phyloP scores from a whole-genome alignment of 2,329 filamentous ascomycete genomes.

The Diaporthe sp. region DNA sequence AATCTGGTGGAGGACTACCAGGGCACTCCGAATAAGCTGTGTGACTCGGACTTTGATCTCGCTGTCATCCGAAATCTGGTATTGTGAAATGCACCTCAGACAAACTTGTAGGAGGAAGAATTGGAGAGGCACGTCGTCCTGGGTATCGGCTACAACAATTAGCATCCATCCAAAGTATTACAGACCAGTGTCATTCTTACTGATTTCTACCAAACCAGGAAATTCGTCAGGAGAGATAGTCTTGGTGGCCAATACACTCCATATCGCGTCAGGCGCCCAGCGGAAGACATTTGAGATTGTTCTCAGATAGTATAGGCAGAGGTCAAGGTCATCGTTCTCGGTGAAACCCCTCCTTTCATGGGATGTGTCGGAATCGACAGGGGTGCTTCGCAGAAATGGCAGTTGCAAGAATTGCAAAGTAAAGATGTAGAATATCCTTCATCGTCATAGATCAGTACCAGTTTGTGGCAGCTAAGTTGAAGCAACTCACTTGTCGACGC shows the following conservation, averaged over 20 bases:
- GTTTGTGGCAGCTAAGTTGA: background rate
- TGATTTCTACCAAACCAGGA: slow-evolving; percentile 59
- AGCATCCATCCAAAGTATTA: slow-evolving; percentile 38
- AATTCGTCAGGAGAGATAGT: slow-evolving; percentile 62
- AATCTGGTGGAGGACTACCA: slow-evolving; percentile 79
- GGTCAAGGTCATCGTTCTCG: slow-evolving; percentile 77
- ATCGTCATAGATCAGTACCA: slow-evolving; percentile 43
- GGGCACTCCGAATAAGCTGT: slow-evolving; percentile 77
- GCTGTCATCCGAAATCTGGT: slow-evolving; percentile 52
- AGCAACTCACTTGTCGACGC: slow-evolving; percentile 70
- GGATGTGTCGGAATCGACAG: slow-evolving; percentile 45
- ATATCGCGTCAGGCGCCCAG: slow-evolving; percentile 77
- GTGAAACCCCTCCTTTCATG: slow-evolving; percentile 54
- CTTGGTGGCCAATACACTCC: slow-evolving; percentile 78
- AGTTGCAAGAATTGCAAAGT: slow-evolving; percentile 70
- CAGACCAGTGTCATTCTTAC: slow-evolving; percentile 58
- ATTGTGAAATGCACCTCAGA: slow-evolving; percentile 70
- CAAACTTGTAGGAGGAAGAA: slow-evolving; percentile 77
- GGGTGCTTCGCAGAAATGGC: slow-evolving; percentile 60
- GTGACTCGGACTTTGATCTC: slow-evolving; percentile 66
- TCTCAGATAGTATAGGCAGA: slow-evolving; percentile 83
- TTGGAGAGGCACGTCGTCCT: slow-evolving; percentile 73
- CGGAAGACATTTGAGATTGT: slow-evolving; percentile 80
- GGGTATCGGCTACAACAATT: slow-evolving; percentile 60
- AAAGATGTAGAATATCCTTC: slow-evolving; percentile 73